Percentiles rank a stretch among this genome's conserved stretches.
Evolutionary conservation across 106 monocot species (phyloP).

Genomic region (Narthecium ossifragum): DNA sequence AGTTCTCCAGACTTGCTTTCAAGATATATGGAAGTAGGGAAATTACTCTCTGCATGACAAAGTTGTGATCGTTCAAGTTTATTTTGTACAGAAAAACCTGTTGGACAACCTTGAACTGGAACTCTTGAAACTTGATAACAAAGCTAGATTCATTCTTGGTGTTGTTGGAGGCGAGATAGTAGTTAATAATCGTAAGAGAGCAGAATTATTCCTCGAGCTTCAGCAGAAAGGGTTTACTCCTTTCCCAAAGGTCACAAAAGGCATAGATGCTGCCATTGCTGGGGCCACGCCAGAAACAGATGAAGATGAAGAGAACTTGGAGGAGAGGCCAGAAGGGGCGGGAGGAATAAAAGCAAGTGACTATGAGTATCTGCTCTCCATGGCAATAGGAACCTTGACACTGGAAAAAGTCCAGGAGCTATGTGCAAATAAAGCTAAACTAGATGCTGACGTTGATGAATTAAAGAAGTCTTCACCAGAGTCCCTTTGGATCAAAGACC

Average conservation of each 20-base stretch:
- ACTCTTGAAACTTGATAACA: slow-evolving; percentile 75
- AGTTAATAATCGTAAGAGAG: slow-evolving; percentile 63
- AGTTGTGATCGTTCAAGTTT: not conserved
- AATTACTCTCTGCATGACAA: not conserved
- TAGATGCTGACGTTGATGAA: slow-evolving; percentile 42
- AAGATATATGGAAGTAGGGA: not conserved
- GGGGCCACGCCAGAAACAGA: slow-evolving; percentile 35
- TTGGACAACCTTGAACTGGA: slow-evolving; percentile 64
- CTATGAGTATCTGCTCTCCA: slow-evolving; percentile 78
- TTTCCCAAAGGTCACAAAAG: slow-evolving; percentile 61
- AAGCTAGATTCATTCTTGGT: slow-evolving; percentile 75
- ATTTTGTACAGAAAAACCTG: slow-evolving; percentile 40
- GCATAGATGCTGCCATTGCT: slow-evolving; percentile 33
- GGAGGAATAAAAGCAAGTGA: slow-evolving; percentile 30
- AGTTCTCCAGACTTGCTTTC: not conserved
- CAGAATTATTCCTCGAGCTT: slow-evolving; percentile 67
- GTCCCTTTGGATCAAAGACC: slow-evolving; percentile 72
- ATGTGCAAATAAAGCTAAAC: slow-evolving; percentile 36
- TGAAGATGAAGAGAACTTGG: slow-evolving; percentile 24
- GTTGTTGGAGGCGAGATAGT: slow-evolving; percentile 66
- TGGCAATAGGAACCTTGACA: slow-evolving; percentile 76
- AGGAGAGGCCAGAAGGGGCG: slow-evolving; percentile 14
- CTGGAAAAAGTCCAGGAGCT: slow-evolving; percentile 70
- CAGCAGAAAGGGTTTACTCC: slow-evolving; percentile 79
- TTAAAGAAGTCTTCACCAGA: slow-evolving; percentile 40